Base-by-base conservation (phyloP, 495 filamentous ascomycete genomes). In the Hypoxylon crocopeplum region DNA sequence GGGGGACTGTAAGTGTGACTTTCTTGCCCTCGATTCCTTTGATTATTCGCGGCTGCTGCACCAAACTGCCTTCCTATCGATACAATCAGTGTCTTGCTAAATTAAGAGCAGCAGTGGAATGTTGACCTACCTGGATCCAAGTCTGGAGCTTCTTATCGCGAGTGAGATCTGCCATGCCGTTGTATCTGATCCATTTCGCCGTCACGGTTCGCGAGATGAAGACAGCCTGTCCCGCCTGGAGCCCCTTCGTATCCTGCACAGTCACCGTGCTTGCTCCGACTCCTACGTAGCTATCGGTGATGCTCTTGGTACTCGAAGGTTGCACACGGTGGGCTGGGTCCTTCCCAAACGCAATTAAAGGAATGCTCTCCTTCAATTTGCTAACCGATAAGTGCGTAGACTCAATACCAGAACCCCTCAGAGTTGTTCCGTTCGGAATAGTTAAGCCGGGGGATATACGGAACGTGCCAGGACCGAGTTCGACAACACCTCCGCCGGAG, bases 101-200 rank as follows among this genome's bases (percentile, higher is more conserved):
- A 5, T 8, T 8, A 5, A 37, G 1, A 37, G 34, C n/a, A 17
- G 6, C 34, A 4, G 13, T 5, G 34, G 11, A 37, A 3, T 20
- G 25, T 16, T 12, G n/a, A 41, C 54, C 10, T 44, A 58, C 54
- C 19, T 17, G 21, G 5, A 62, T 32, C 59, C 59, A 62, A 13
- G 44, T 56, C 25, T 62, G 51, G 7, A n/a, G 24, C 17, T 33
- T 46, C 10, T 36, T 27, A 10, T 62, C 16, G 4, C 32, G 24
- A 8, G 13, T 25, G 13, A 62, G 38, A 19, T 62, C 45, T 7
- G 32, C 51, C 59, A 62, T 62, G 8, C 59, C 59, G 29, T 62
- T 51, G 29, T 40, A 39, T 11, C 51, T 33, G 15, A 62, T 44
- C 59, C 59, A 62, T 19, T 47, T 20, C 7, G 48, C 51, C 15